Evolutionary conservation across 31 red algal genomes (phyloP), one percentile per base, ranked within the genome.

Genomic region (Endocladia muricata): DNA sequence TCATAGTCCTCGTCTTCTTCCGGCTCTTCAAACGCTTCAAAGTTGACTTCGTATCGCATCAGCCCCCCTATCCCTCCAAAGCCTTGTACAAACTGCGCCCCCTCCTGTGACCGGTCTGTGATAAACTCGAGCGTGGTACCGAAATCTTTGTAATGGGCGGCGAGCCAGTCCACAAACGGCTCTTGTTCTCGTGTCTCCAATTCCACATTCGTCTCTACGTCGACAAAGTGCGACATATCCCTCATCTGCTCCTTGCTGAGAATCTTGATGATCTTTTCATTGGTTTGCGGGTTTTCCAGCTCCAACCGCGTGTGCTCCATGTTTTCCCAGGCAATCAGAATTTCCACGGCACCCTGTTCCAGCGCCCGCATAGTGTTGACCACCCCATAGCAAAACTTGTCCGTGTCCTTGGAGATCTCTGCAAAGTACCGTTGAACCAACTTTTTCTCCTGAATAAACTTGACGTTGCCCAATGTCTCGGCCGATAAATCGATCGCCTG

Each of bases 61-160:
- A 99, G 51, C 17, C 92, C 96, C 6, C 96, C 96, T 72, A 99
- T 95, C 32, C 96, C 96, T 55, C 96, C 96, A 67, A 99, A 99
- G 31, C 96, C 96, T 37, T 91, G 76, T 4, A 99, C 96, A 84
- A 99, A 99, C 69, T 99, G 96, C 30, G 82, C 83, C 33, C 96
- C 96, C 83, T 99, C 96, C 40, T 92, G 88, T 29, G 83, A 91
- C 36, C 87, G 81, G 75, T 99, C 85, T n/a, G 96, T 95, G 33
- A 99, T 88, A 89, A 99, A 93, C 58, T 99, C 96, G 3, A 99
- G 66, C 23, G 76, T 65, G 1, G 92, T 90, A 42, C 96, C 96
- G 61, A 93, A 99, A 23, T 90, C 68, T 70, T 96, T 99, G 73
- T 99, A 99, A 64, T 99, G 82, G 41, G 91, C 88, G 2, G 96